phyloP scores from a whole-genome alignment of 2,329 filamentous ascomycete genomes.

The Nemania bipapillata region DNA sequence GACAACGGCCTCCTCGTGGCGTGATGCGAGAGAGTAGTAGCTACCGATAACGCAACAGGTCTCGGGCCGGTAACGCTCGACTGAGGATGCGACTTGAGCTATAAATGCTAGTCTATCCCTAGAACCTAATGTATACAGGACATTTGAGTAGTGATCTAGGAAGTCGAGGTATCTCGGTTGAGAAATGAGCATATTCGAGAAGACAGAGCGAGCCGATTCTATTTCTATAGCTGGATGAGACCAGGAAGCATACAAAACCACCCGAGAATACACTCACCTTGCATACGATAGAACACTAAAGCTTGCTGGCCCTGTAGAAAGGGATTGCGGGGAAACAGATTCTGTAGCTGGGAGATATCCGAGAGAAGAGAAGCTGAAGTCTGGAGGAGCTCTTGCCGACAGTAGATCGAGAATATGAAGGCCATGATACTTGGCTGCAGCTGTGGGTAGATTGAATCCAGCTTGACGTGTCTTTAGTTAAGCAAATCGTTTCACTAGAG shows the following conservation, averaged over 20 bases:
- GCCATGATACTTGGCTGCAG: conserved; percentile 2
- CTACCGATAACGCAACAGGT: conserved; percentile 17
- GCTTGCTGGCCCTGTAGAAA: conserved; percentile 9
- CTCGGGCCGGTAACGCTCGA: conserved; percentile 22
- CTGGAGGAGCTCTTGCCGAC: conserved; percentile 3
- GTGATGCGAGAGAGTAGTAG: conserved; percentile 14
- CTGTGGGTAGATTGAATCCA: not conserved
- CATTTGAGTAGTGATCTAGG: conserved; percentile 11
- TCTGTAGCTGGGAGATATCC: conserved; percentile 11
- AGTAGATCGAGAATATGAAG: conserved; percentile 10
- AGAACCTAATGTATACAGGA: conserved; percentile 8
- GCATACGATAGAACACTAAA: conserved; percentile 9
- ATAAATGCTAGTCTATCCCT: conserved; percentile 2
- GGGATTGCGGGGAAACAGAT: not conserved
- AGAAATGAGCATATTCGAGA: conserved; percentile 11
- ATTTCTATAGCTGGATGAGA: not conserved
- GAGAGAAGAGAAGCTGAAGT: not conserved
- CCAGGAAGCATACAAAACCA: not conserved
- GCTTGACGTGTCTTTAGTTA: not conserved
- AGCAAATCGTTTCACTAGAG: not conserved
- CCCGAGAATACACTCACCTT: not conserved
- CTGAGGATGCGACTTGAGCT: conserved; percentile 15
- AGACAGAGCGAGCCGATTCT: not conserved
- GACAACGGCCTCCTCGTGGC: conserved; percentile 1
- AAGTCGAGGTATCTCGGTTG: conserved; percentile 12